A percentile compares a stretch with the other conserved stretches of the same genome.
Conservation (phyloP, 805 yeast genomes). For the Torulaspora quercuum region DNA sequence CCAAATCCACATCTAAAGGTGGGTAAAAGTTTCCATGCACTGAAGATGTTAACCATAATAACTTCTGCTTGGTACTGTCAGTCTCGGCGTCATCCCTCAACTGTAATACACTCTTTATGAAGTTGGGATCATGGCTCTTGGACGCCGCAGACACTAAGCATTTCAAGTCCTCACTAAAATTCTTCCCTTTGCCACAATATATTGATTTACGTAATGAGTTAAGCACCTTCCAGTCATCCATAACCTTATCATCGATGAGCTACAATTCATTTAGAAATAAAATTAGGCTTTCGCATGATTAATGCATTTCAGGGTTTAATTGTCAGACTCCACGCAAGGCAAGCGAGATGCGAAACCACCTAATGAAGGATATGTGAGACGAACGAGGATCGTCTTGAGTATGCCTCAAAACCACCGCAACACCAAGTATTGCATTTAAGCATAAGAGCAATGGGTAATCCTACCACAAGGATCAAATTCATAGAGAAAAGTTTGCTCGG, state of each 20-base stretch:
- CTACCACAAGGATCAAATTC: constrained; percentile 12
- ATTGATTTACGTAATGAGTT: constrained; percentile 12
- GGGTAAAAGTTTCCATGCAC: constrained; percentile 24
- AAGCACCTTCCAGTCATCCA: constrained; percentile 13
- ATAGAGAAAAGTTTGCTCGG: constrained; percentile 27
- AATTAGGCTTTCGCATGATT: too few relatives aligned
- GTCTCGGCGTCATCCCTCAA: constrained; percentile 15
- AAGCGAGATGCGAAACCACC: constrained; percentile 1
- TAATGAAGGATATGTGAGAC: too few relatives aligned
- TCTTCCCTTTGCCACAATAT: constrained; percentile 6
- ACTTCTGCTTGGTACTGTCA: constrained; percentile 12
- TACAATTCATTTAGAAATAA: too few relatives aligned
- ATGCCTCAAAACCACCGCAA: too few relatives aligned
- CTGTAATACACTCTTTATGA: constrained; percentile 16
- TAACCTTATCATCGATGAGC: constrained; percentile 1
- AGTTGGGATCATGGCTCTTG: constrained; percentile 14
- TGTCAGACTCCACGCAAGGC: background rate
- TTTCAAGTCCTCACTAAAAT: constrained; percentile 4
- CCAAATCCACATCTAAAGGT: constrained; percentile 23
- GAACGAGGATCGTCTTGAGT: too few relatives aligned
- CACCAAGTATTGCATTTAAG: too few relatives aligned
- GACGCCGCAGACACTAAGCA: constrained; percentile 10
- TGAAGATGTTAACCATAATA: constrained; percentile 30
- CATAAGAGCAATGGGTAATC: too few relatives aligned
- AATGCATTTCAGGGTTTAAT: too few relatives aligned